Conservation (phyloP, 1,139 yeast species). For the Blastobotrys ciferrii region DNA sequence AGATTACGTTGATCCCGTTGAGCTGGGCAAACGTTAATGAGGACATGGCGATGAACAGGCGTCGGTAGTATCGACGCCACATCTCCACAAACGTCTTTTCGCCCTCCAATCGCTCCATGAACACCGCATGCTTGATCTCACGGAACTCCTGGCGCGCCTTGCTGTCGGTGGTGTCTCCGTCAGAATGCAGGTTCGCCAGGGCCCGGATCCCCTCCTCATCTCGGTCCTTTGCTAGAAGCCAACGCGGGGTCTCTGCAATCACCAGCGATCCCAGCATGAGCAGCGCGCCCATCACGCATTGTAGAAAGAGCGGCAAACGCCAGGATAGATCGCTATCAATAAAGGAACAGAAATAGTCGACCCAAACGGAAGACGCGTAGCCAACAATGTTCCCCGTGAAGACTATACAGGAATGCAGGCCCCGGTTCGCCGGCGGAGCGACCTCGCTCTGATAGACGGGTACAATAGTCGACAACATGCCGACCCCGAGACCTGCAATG, state of each 20-base stretch:
- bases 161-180: conserved; percentile 53
- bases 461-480: conserved; percentile 87
- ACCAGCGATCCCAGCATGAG: conserved; percentile 70
- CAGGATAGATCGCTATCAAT: conserved; percentile 60
- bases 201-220: conserved; percentile 87
- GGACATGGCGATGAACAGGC: conserved; percentile 87
- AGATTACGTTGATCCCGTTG: conserved; percentile 88
- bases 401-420: conserved; percentile 85
- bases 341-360: conserved; percentile 75
- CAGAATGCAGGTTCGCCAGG: conserved; percentile 74
- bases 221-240: conserved; percentile 84
- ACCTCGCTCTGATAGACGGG: conserved; percentile 93
- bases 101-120: conserved; percentile 77
- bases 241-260: conserved; percentile 85
- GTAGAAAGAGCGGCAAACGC: conserved; percentile 77
- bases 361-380: conserved; percentile 85
- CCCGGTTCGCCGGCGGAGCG: conserved; percentile 85
- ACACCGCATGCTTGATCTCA: conserved; percentile 75
- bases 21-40: conserved; percentile 90
- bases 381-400: conserved; percentile 91
- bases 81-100: conserved; percentile 67
- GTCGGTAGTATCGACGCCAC: conserved; percentile 63
- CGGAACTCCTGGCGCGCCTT: conserved; percentile 68
- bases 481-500: conserved; percentile 84
- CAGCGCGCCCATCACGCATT: conserved; percentile 69